phyloP scores from a whole-genome alignment of 805 yeast species.

The Candida stauntonica region DNA sequence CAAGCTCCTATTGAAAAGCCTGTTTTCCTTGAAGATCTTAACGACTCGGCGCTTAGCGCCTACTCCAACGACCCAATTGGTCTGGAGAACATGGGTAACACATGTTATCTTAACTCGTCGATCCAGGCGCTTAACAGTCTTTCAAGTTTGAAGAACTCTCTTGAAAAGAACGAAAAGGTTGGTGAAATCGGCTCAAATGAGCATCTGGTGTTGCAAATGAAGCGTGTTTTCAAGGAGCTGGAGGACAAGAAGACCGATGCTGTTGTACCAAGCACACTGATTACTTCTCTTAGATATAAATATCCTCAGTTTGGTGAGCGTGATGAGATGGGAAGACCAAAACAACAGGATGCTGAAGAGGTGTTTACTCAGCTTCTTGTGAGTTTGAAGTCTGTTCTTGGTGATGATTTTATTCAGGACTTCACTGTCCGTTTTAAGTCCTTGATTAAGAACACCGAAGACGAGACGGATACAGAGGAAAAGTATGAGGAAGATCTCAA shows the following conservation, averaged over 20 bases:
- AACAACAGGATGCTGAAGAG: constrained; percentile 99
- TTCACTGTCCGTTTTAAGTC: constrained; percentile 66
- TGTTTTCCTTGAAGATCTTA: constrained; percentile 68
- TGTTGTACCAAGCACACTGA: constrained; percentile 66
- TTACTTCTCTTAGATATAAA: constrained; percentile 57
- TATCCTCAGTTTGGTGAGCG: constrained; percentile 91
- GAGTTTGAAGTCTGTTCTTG: constrained; percentile 43
- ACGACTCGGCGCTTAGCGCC: constrained; percentile 36
- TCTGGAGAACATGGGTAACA: constrained; percentile 89
- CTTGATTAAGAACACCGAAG: constrained; percentile 56
- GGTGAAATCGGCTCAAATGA: constrained; percentile 33
- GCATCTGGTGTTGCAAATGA: constrained; percentile 45
- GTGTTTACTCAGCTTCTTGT: constrained; percentile 76
- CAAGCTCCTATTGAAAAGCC: constrained; percentile 47
- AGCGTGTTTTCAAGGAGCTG: constrained; percentile 38
- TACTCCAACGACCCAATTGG: constrained; percentile 67
- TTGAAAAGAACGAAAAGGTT: constrained; percentile 44
- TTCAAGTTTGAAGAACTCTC: constrained; percentile 61
- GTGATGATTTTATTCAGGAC: constrained; percentile 46
- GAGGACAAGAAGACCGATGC: constrained; percentile 37
- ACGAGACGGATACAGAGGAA: constrained; percentile 43
- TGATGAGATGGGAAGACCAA: constrained; percentile 63
- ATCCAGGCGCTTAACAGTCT: constrained; percentile 84
- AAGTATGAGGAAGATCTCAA: constrained; percentile 61
- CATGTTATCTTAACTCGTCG: constrained; percentile 89